Percentiles rank a stretch among this genome's conserved stretches.
Evolutionary conservation across 768 basidiomycete species (phyloP).

Genomic region (Tephrocybe sp.): DNA sequence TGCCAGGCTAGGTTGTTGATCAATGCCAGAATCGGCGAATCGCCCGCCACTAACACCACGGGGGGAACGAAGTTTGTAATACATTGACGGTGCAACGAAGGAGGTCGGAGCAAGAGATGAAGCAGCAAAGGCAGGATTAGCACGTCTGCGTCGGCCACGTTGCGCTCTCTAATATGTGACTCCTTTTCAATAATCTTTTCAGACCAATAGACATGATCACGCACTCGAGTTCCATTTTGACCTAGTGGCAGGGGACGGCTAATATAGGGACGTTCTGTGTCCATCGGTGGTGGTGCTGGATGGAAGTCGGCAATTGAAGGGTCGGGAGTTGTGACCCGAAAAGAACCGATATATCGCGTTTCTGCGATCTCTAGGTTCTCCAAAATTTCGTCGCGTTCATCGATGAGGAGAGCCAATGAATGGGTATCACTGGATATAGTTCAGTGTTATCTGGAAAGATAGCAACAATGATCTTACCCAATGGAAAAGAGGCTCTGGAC

Average conservation of each 20-base stretch:
- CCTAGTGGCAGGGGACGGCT: constrained; percentile 66
- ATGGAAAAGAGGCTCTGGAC: constrained; percentile 75
- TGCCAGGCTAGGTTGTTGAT: constrained; percentile 44
- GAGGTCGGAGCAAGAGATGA: constrained; percentile 75
- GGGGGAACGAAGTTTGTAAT: constrained; percentile 70
- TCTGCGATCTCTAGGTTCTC: constrained; percentile 81
- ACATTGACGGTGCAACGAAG: constrained; percentile 78
- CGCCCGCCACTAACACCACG: constrained; percentile 61
- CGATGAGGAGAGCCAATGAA: constrained; percentile 64
- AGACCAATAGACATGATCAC: constrained; percentile 4
- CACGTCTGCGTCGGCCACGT: constrained; percentile 43
- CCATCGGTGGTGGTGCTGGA: constrained; percentile 34
- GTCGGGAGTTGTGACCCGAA: constrained; percentile 70
- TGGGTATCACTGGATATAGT: constrained; percentile 58
- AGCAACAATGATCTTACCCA: constrained; percentile 44
- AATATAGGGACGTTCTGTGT: constrained; percentile 55
- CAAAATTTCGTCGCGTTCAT: constrained; percentile 74
- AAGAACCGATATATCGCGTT: constrained; percentile 74
- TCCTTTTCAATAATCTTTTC: too few relatives aligned
- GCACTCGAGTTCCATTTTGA: constrained; percentile 30
- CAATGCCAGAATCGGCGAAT: constrained; percentile 44
- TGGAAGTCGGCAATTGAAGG: constrained; percentile 66
- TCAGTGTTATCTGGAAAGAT: neutral
- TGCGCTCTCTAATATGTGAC: constrained; percentile 23
- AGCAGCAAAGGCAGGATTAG: constrained; percentile 65